These are phyloP conservation scores for Solanum medicagineum DNA, from an alignment of 257 asterid genomes.

Conservation along the genomic window DNA sequence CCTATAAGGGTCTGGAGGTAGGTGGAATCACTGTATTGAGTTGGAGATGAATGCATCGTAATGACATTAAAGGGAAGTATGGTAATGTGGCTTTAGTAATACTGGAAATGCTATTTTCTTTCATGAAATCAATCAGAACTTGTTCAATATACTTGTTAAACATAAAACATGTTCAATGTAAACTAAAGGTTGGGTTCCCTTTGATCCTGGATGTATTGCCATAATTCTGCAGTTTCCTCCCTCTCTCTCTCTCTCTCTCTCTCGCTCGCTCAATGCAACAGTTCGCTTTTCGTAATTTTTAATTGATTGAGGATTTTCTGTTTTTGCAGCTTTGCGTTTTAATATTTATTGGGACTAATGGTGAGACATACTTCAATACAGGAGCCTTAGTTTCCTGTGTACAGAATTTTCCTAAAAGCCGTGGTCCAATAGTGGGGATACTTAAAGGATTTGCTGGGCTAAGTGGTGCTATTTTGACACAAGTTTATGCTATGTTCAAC, in stretches of 20 bases:
- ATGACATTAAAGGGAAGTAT: background rate
- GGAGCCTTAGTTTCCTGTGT: slow-evolving; percentile 30
- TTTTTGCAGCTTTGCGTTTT: slow-evolving; percentile 27
- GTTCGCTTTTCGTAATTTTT: background rate
- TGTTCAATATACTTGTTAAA: background rate
- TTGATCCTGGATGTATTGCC: background rate
- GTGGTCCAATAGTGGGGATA: slow-evolving; percentile 28
- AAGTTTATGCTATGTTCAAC: slow-evolving; percentile 24
- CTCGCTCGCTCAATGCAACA: background rate
- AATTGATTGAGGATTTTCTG: background rate
- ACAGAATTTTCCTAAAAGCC: slow-evolving; percentile 27
- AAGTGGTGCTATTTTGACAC: slow-evolving; percentile 31
- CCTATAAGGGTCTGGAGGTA: background rate
- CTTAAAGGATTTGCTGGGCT: slow-evolving; percentile 32
- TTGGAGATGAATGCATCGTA: background rate
- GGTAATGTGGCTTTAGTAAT: background rate
- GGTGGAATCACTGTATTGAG: background rate
- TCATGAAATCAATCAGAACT: background rate
- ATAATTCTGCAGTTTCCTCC: background rate
- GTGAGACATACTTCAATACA: slow-evolving; percentile 29
- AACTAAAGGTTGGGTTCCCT: background rate
- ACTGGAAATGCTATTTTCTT: background rate
- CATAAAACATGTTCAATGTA: background rate
- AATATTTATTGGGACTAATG: slow-evolving; percentile 27
- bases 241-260: background rate